Percentiles rank a stretch among this genome's conserved stretches.
These are phyloP conservation scores for Euphrasia confusa DNA, from an alignment of 257 asterid genomes.

Conservation along the genomic window DNA sequence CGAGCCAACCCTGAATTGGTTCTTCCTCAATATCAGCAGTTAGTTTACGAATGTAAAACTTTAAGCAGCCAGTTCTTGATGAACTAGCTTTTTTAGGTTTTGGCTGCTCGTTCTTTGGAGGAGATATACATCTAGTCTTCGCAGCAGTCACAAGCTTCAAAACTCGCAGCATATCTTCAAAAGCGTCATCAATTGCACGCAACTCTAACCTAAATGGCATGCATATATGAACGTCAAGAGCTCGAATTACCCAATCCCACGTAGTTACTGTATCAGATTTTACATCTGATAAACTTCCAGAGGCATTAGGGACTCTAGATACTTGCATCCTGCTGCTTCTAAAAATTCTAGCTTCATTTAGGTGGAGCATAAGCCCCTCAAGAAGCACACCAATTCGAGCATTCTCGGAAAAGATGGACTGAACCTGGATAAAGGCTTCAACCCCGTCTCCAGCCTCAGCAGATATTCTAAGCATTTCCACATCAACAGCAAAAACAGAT, in stretches of 20 bases:
- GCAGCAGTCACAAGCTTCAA: constrained; percentile 87
- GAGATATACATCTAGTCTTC: constrained; percentile 58
- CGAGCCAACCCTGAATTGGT: constrained; percentile 99
- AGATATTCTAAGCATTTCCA: constrained; percentile 79
- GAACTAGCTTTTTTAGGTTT: constrained; percentile 75
- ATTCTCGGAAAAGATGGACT: constrained; percentile 97
- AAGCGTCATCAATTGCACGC: constrained; percentile 96
- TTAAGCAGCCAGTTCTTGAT: constrained; percentile 69
- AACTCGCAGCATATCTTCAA: constrained; percentile 96
- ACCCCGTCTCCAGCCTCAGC: constrained; percentile 99
- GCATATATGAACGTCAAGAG: constrained; percentile 91
- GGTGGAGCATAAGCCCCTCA: constrained; percentile 73
- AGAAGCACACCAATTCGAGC: constrained; percentile 97
- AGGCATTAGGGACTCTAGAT: constrained; percentile 83
- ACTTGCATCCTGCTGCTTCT: constrained; percentile 99
- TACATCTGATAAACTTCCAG: constrained; percentile 47
- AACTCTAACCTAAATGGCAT: constrained; percentile 83
- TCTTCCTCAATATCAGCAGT: constrained; percentile 94
- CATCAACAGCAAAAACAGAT: constrained; percentile 86
- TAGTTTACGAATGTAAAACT: constrained; percentile 68
- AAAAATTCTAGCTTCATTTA: constrained; percentile 69
- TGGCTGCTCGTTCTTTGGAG: constrained; percentile 62
- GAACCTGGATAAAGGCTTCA: constrained; percentile 79
- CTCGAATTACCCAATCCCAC: constrained; percentile 99
- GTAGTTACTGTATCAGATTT: constrained; percentile 52